Evolutionary conservation across 768 basidiomycete species (phyloP).

Genomic region (Leccinum subgranulosum): DNA sequence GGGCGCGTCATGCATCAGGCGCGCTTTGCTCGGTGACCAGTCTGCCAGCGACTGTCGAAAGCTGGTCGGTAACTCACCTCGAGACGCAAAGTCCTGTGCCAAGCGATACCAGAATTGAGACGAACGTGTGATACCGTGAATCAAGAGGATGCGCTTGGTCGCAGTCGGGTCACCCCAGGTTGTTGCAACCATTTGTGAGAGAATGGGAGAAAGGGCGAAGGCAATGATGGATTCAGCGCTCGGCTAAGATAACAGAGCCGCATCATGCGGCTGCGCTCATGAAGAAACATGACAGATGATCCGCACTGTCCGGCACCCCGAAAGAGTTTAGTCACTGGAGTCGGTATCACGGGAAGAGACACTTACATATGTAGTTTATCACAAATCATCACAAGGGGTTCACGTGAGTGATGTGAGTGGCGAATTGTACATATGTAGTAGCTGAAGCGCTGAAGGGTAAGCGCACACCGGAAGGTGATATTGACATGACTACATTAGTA

Average conservation of each 20-base stretch:
- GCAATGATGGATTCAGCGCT: background rate
- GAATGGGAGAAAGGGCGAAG: background rate
- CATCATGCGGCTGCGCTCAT: too few relatives aligned
- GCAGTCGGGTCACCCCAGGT: conserved; percentile 20
- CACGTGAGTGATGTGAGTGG: too few relatives aligned
- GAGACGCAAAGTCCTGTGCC: conserved; percentile 10
- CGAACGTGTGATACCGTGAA: conserved; percentile 20
- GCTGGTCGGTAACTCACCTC: conserved; percentile 9
- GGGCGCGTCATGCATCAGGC: background rate
- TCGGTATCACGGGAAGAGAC: too few relatives aligned
- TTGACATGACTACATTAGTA: too few relatives aligned
- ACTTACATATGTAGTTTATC: too few relatives aligned
- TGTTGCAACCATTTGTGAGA: background rate
- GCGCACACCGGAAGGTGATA: too few relatives aligned
- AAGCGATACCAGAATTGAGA: conserved; percentile 17
- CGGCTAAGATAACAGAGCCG: too few relatives aligned
- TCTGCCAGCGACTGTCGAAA: background rate
- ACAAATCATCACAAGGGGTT: too few relatives aligned
- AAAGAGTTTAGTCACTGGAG: background rate
- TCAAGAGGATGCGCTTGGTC: conserved; percentile 14
- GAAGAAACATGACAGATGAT: background rate
- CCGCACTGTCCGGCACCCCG: background rate
- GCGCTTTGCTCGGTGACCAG: background rate
- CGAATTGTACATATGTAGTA: too few relatives aligned
- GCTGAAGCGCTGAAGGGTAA: too few relatives aligned